These are phyloP conservation scores for Calonectria henricotiae DNA, from an alignment of 2,329 filamentous ascomycete genomes.

Conservation along the genomic window DNA sequence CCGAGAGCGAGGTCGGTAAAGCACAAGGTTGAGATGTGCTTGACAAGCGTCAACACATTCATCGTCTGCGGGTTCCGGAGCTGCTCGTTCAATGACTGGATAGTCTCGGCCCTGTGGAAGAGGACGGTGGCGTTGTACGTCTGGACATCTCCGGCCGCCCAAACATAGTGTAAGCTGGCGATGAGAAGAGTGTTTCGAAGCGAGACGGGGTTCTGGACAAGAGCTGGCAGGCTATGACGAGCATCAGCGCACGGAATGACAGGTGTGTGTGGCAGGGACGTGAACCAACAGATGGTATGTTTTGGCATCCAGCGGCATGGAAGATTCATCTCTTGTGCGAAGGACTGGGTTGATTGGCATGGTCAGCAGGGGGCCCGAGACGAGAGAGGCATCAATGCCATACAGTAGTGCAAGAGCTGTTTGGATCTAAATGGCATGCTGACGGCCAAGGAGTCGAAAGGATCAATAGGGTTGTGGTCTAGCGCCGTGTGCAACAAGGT, in stretches of 20 bases:
- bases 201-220: slow-evolving; percentile 4
- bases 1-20: slow-evolving; percentile 1
- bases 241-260: not conserved
- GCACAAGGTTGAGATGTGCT: not conserved
- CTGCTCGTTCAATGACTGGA: slow-evolving; percentile 6
- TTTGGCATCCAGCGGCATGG: not conserved
- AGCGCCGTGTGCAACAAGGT: not conserved
- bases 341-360: not conserved
- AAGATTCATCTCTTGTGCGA: not conserved
- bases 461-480: slow-evolving; percentile 17
- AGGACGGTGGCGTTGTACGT: not conserved
- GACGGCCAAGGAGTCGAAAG: not conserved
- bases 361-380: not conserved
- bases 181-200: slow-evolving; percentile 10
- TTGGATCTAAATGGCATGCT: slow-evolving; percentile 1
- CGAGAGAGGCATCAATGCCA: no score
- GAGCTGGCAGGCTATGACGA: not conserved
- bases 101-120: slow-evolving; percentile 8
- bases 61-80: not conserved
- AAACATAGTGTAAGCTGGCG: slow-evolving; percentile 7
- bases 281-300: not conserved
- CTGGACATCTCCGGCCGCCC: not conserved
- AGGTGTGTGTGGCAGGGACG: not conserved
- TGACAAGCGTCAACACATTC: not conserved
- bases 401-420: slow-evolving; percentile 2